A percentile compares a stretch with the other conserved stretches of the same genome.
Conservation (phyloP, 2,329 filamentous ascomycete genomes). For the Tothia fuscella region DNA sequence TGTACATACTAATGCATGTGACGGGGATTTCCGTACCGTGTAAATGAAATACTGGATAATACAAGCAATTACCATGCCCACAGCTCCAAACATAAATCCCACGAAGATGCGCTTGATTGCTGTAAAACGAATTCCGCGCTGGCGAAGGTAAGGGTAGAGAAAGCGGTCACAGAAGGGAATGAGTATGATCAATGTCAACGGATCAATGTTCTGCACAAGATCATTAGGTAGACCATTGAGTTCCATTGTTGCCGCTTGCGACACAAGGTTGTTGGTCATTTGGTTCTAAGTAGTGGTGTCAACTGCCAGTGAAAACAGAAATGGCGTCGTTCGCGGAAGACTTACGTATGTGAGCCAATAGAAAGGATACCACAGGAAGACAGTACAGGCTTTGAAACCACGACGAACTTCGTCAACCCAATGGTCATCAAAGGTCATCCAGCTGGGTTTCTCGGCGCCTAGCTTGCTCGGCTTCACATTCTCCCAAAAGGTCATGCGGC, state of each 20-base stretch:
- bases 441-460: constrained; percentile 41
- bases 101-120: constrained; percentile 65
- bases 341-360: constrained; percentile 53
- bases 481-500: constrained; percentile 50
- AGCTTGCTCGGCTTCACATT: constrained; percentile 51
- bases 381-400: constrained; percentile 34
- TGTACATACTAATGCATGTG: too few species aligned
- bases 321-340: not conserved
- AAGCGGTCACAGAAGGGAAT: constrained; percentile 55
- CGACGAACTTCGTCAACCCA: constrained; percentile 69
- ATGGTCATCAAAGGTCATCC: constrained; percentile 71
- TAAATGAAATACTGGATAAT: constrained; percentile 45
- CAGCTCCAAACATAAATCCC: constrained; percentile 54
- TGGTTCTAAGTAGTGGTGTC: constrained; percentile 41
- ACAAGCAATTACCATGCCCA: constrained; percentile 47
- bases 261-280: constrained; percentile 54
- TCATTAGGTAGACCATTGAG: constrained; percentile 66
- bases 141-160: constrained; percentile 57
- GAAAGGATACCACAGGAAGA: constrained; percentile 52
- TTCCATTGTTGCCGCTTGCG: constrained; percentile 55
- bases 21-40: not conserved
- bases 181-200: constrained; percentile 62
- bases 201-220: constrained; percentile 63
- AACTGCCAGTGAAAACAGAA: not conserved
- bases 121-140: constrained; percentile 51